Evolutionary conservation across 2,329 filamentous ascomycete genomes (phyloP), one percentile per base, ranked within the genome.

Genomic region (Zarea fungicola): DNA sequence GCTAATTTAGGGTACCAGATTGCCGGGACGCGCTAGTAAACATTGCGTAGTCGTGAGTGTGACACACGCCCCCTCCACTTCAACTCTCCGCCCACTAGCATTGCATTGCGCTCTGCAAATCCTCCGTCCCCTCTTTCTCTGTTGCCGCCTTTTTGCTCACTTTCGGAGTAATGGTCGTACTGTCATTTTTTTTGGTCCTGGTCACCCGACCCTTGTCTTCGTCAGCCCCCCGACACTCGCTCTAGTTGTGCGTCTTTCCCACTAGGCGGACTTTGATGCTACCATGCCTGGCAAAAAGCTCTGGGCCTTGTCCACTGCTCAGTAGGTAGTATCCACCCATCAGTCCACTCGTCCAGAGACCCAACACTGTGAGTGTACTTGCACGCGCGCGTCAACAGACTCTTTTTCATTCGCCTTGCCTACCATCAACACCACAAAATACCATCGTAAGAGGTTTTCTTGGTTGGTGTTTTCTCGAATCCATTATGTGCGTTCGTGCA

Each of bases 11-110:
- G 58, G 56, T 65, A 61, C 66, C 66, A 64, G 56, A 55, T 55
- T 65, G 60, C 57, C 66, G 66, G 60, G 62, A 60, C 58, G 54
- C 63, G 59, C 66, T 68, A 68, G 61, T 31, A 57, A 39, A 53
- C 56, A 32, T 10, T 5, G 8, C 0, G 13, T 14, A 5, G 36
- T 37, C 22, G 11, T n/a, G 1, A 19, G 13, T 40, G 45, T 48
- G 36, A 42, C 8, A 48, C 45, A 42, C 45, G 16, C 45, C 45
- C 45, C 45, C 37, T 37, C 29, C 16, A 28, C 29, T 48, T 13
- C 16, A n/a, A 5, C 28, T 11, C 26, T 41, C 34, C 45, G 41
- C 45, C 11, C 13, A 26, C 42, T 22, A 18, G 6, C 14, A 14
- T 21, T 34, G 36, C 26, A 45, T 32, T 16, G 34, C 29, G 6